Base-by-base conservation (phyloP, 2,329 filamentous ascomycete genomes). In the Aureobasidium pullulans region DNA sequence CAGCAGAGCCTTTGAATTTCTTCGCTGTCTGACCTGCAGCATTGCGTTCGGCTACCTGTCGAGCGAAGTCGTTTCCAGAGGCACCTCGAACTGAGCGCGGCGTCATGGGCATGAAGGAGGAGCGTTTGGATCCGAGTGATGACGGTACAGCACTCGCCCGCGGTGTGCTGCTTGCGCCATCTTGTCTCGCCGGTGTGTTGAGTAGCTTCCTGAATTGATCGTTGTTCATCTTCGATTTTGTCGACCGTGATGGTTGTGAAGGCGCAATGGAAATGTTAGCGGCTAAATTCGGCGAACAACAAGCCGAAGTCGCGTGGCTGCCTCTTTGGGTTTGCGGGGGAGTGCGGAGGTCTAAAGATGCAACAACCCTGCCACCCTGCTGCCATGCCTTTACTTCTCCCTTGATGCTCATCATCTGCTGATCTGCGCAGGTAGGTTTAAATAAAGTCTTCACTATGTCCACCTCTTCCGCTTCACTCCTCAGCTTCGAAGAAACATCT, bases 121-220 rank as follows among this genome's bases (percentile, higher is more conserved):
- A 64, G 46, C 65, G 68, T 61, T 71, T 72, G 13, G 61, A 64
- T 34, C 70, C 70, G n/a, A 72, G 64, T 7, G 66, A 61, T 19
- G 63, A 61, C 13, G 64, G 60, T 11, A 60, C 50, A 36, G 81
- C 77, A 19, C 65, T 69, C 0, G 69, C 61, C 15, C 60, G 50
- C 2, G 70, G 62, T 9, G 64, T 65, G 60, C 62, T 66, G 36
- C 60, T 62, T 23, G 56, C 57, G 63, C 69, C 73, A 63, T 71
- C 65, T 61, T 76, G 59, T 40, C 71, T 65, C 7, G 74, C 70
- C 2, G 79, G 73, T 3, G 76, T 80, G 64, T 83, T 80, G 73
- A 85, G 78, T 23, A 97, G 81, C 64, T 88, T 87, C 58, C 94
- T 87, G 69, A 99, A 99, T 68, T 96, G 90, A 44, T 91, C 84